Base-by-base conservation (phyloP, 2,329 filamentous ascomycete species). In the Botrytis fragariae region DNA sequence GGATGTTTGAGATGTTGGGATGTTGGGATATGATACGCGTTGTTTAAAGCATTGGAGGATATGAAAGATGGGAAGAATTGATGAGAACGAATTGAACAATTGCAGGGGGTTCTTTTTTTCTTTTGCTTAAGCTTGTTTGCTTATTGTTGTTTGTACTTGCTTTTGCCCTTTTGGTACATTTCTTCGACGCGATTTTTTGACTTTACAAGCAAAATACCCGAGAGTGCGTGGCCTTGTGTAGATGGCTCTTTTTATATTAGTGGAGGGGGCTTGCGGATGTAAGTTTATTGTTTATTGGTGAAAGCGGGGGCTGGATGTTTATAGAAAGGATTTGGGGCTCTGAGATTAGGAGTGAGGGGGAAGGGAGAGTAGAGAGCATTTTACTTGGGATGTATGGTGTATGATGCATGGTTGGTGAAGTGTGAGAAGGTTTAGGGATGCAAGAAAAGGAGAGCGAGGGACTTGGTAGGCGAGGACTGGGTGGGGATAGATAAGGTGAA, bases 121-220 rank as follows among this genome's bases (percentile, higher is more conserved):
- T 65, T 72, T 57, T 68, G 25, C 61, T n/a, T 59, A 29, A 37
- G 25, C 35, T 57, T 42, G 9, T 12, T 57, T 42, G 25, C 35
- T 72, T 35, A n/a, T 62, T 42, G 25, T 60, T 72, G 29, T 67
- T 48, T 72, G 45, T 35, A 37, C 25, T 42, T 35, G 35, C 32
- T 64, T 63, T 39, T 51, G 51, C 22, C 39, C 32, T 62, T 51
- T 71, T n/a, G 25, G 10, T 71, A 9, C 35, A n/a, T 59, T 39
- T 57, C 39, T 54, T 8, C 65, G 39, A 68, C 65, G 65, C 65
- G 61, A 44, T 45, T 57, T 32, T 54, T 67, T 57, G 44, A 44
- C n/a, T 67, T 68, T 35, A 20, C n/a, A 68, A 68, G 70, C 70
- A 67, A 59, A 72, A 72, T 72, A 72, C 70, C 70, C 70, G 10